phyloP scores from a whole-genome alignment of 1,284 basidiomycete species.

The Anthracocystis walkeri region DNA sequence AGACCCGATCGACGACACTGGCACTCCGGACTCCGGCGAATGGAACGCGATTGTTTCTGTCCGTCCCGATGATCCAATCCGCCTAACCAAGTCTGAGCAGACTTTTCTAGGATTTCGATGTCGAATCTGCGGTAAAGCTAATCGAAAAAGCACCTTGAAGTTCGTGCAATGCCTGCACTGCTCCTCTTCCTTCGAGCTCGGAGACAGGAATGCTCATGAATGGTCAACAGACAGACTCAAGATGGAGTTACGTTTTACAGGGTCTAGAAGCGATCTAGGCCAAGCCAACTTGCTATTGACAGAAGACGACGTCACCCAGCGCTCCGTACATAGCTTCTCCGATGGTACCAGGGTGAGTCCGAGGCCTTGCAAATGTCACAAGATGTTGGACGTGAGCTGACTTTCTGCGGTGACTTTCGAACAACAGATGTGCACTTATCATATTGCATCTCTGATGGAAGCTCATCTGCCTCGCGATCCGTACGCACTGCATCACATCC shows the following conservation, averaged over 20 bases:
- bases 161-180: constrained; percentile 23
- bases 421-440: constrained; percentile 26
- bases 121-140: constrained; percentile 26
- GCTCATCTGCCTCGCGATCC: not conserved
- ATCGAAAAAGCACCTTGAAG: constrained; percentile 10
- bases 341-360: constrained; percentile 25
- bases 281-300: constrained; percentile 27
- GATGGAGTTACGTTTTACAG: constrained; percentile 24
- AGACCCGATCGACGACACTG: not conserved
- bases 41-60: too few species aligned
- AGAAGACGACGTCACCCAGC: constrained; percentile 10
- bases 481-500: constrained; percentile 16
- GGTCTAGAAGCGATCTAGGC: constrained; percentile 29
- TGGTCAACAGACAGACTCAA: constrained; percentile 9
- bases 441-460: not conserved
- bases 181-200: constrained; percentile 5
- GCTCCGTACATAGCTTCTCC: constrained; percentile 18
- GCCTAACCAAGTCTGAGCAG: constrained; percentile 5
- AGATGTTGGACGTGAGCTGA: not conserved
- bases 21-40: not conserved
- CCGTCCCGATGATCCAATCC: not conserved
- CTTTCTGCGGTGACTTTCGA: not conserved
- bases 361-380: not conserved
- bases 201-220: not conserved
- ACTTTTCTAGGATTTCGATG: constrained; percentile 30